Evolutionary conservation across 2,329 filamentous ascomycete genomes (phyloP), one percentile per base, ranked within the genome.

Genomic region (Trichoderma sp.): DNA sequence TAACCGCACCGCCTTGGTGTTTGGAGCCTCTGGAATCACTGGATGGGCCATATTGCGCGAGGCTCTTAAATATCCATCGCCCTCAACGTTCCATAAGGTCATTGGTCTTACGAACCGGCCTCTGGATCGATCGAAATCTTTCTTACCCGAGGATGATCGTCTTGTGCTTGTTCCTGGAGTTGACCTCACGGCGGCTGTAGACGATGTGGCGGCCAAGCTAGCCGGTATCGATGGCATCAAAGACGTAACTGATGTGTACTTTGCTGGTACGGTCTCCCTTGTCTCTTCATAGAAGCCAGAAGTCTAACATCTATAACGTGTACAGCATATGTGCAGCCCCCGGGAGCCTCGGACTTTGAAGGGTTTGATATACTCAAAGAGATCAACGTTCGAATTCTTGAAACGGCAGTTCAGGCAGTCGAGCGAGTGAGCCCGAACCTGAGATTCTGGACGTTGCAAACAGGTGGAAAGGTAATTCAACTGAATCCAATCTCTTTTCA

Each of bases 21-120:
- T 68, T 55, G 65, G 65, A 54, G 65, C 65, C 30, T 68, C 65
- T 26, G 65, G 65, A 11, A 68, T 68, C 21, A 68, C 65, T n/a
- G 65, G 65, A 60, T 68, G 65, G 65, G 65, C 65, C 8, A 51
- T 68, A 26, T 13, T 60, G 32, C 65, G 65, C 26, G 65, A 68
- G 37, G 65, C 65, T 13, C 58, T 68, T 5, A 21, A 52, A 7
- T 68, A 68, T 55, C 65, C 65, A 8, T 60, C 65, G 1, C 1
- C 56, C 5, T 54, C 56, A 14, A 26, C 65, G 8, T 68, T 60
- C 18, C 18, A 26, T 0, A 58, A 46, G n/a, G 24, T 68, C 3
- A 68, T 68, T 34, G 65, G 65, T 13, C 21, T 68, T 21, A 60
- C 66, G 13, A 68, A 68, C 32, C 24, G 56, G n/a, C 56, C 43